phyloP scores from a whole-genome alignment of 1,139 yeast genomes.

The Torulaspora pretoriensis region DNA sequence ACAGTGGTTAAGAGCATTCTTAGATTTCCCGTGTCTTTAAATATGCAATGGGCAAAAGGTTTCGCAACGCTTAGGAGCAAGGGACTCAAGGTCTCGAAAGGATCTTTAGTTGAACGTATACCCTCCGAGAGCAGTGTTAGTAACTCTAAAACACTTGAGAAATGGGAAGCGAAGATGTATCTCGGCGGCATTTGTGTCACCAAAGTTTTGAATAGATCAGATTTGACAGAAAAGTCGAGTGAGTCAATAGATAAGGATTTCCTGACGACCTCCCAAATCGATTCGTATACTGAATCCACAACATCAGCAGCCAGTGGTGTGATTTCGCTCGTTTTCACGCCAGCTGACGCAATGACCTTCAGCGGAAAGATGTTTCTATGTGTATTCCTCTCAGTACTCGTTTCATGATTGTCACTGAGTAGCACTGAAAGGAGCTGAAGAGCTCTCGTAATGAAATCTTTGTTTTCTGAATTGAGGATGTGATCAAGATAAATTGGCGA shows the following conservation, averaged over 20 bases:
- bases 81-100: constrained; percentile 2
- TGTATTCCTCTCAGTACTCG: constrained; percentile 1
- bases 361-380: constrained; percentile 16
- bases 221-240: constrained; percentile 5
- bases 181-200: constrained; percentile 7
- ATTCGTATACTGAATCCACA: constrained; percentile 10
- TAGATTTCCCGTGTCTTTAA: constrained; percentile 2
- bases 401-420: constrained; percentile 6
- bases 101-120: constrained; percentile 1
- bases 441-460: constrained; percentile 9
- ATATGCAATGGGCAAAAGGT: constrained; percentile 6
- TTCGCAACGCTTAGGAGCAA: constrained; percentile 4
- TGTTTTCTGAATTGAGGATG: constrained; percentile 8
- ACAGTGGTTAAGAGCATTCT: constrained; percentile 1
- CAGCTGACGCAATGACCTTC: constrained; percentile 24
- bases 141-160: not conserved
- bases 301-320: constrained; percentile 12
- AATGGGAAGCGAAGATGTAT: constrained; percentile 1
- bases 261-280: constrained; percentile 10
- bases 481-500: constrained; percentile 13
- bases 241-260: constrained; percentile 8
- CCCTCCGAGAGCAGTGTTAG: constrained; percentile 1
- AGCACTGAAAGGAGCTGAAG: constrained; percentile 8
- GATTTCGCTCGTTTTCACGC: constrained; percentile 19
- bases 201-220: constrained; percentile 6